A percentile compares a stretch with the other conserved stretches of the same genome.
Conservation (phyloP, 148 eudicot species). For the Cornus florida region DNA sequence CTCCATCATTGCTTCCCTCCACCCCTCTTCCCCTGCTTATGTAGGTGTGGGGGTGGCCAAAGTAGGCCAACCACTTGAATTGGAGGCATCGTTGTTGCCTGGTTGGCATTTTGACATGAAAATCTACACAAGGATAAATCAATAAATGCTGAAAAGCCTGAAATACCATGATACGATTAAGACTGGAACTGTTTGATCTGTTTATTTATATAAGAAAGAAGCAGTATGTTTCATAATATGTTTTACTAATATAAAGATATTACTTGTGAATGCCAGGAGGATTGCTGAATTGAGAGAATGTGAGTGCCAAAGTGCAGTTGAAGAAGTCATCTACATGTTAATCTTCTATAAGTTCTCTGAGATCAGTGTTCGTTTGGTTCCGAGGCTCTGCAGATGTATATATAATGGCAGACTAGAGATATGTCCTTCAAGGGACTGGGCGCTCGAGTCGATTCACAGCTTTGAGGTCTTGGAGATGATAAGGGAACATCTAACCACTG, state of each 20-base stretch:
- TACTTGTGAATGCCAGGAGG: constrained; percentile 54
- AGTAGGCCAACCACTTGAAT: not conserved
- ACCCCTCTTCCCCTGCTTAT: no score
- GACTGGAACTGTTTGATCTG: not conserved
- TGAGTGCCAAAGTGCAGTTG: constrained; percentile 57
- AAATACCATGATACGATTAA: not conserved
- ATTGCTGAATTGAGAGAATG: constrained; percentile 66
- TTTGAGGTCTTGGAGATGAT: constrained; percentile 64
- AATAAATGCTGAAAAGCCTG: not conserved
- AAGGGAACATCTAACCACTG: constrained; percentile 53
- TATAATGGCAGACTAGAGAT: constrained; percentile 76
- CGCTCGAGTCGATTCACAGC: constrained; percentile 75
- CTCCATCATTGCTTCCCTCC: not conserved
- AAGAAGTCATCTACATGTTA: constrained; percentile 73
- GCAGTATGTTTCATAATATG: not conserved
- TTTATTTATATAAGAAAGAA: not conserved
- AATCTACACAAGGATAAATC: not conserved
- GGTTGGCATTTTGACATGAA: not conserved
- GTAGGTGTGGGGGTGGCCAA: no score
- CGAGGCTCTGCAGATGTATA: constrained; percentile 69
- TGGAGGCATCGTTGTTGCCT: not conserved
- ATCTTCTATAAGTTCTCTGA: constrained; percentile 60
- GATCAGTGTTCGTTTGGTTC: constrained; percentile 62
- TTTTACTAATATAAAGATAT: constrained; percentile 2
- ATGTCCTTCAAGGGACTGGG: constrained; percentile 66